Conservation (phyloP, 768 basidiomycete species). For the Suillus alpinus region DNA sequence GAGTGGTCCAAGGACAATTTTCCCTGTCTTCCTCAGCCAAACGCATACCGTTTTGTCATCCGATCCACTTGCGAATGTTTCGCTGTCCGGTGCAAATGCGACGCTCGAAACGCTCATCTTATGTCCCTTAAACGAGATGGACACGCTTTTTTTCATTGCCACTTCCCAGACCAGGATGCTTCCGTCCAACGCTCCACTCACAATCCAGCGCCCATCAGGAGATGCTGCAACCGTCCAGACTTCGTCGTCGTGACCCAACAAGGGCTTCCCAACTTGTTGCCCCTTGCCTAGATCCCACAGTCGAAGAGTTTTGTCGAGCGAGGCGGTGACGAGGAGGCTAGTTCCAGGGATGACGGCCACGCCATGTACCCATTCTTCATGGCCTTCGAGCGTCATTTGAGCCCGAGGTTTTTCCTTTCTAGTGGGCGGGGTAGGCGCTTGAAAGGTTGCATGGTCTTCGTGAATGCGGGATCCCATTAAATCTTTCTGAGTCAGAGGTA, state of each 20-base stretch:
- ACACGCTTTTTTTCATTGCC: constrained; percentile 67
- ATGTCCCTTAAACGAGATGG: constrained; percentile 11
- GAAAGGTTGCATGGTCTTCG: background rate
- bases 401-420: background rate
- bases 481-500: background rate
- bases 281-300: constrained; percentile 5
- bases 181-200: background rate
- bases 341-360: background rate
- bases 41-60: background rate
- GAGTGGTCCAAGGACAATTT: background rate
- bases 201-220: background rate
- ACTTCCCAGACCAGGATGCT: background rate
- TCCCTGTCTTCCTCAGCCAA: background rate
- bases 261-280: background rate
- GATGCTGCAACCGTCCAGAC: background rate
- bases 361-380: background rate
- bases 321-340: constrained; percentile 9
- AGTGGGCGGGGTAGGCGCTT: background rate
- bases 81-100: constrained; percentile 75
- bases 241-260: constrained; percentile 1
- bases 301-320: constrained; percentile 6
- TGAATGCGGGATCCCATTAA: background rate
- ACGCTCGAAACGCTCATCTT: constrained; percentile 49
- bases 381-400: background rate
- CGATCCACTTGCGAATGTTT: background rate